Evolutionary conservation across 129 eudicot species (phyloP).

Genomic region (Escallonia rubra): DNA sequence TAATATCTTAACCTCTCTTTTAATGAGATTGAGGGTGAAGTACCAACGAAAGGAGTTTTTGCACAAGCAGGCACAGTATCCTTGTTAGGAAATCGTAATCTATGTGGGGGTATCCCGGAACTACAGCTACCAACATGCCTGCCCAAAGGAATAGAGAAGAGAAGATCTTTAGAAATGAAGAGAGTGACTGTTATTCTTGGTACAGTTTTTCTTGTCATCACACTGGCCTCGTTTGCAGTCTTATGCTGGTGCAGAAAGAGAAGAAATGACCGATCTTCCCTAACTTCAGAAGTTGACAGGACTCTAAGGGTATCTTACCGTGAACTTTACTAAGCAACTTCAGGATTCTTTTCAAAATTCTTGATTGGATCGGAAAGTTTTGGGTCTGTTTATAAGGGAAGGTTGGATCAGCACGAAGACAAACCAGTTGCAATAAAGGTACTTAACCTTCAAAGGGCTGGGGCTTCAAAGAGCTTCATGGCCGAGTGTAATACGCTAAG

Average conservation of each 20-base stretch:
- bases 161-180: neutral
- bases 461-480: slow-evolving; percentile 11
- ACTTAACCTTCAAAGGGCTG: slow-evolving; percentile 8
- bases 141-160: neutral
- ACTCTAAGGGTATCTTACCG: neutral
- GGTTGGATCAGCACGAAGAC: neutral
- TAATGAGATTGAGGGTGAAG: slow-evolving; percentile 22
- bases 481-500: slow-evolving; percentile 11
- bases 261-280: neutral
- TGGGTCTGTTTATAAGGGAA: slow-evolving; percentile 14
- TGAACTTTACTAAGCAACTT: slow-evolving; percentile 10
- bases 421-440: slow-evolving; percentile 8
- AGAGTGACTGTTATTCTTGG: neutral
- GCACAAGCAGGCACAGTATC: slow-evolving; percentile 4
- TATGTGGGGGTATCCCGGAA: slow-evolving; percentile 25
- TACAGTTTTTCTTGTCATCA: neutral
- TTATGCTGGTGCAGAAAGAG: neutral
- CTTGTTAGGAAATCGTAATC: slow-evolving; percentile 11
- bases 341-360: slow-evolving; percentile 4
- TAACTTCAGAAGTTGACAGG: neutral
- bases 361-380: slow-evolving; percentile 12
- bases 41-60: slow-evolving; percentile 21
- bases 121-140: slow-evolving; percentile 8
- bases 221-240: neutral
- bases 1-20: slow-evolving; percentile 6